phyloP scores from a whole-genome alignment of 371 early-diverging fungal genomes.

The Mortierella sp. region DNA sequence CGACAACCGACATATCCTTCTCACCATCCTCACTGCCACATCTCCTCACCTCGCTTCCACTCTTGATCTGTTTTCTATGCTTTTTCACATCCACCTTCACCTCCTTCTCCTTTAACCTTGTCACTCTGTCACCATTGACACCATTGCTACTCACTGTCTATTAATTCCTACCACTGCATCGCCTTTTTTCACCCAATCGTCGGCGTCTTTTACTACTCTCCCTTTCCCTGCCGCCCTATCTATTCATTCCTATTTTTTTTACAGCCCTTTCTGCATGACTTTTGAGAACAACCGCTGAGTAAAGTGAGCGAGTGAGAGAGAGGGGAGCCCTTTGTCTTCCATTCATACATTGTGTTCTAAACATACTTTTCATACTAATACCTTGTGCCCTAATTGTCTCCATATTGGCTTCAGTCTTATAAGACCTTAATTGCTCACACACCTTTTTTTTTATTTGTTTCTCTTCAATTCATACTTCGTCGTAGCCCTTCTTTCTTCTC shows the following conservation, averaged over 20 bases:
- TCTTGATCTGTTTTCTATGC: not conserved
- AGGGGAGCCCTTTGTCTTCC: not conserved
- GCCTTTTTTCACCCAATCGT: not conserved
- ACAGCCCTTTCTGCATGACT: not conserved
- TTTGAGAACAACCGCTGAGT: not conserved
- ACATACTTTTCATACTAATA: not conserved
- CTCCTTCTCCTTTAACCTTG: not conserved
- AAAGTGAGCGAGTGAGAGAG: slow-evolving; percentile 1
- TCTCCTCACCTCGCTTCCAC: not conserved
- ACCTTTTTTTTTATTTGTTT: not conserved
- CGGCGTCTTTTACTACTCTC: not conserved
- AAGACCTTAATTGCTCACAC: not conserved
- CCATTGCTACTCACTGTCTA: not conserved
- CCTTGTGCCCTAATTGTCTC: not conserved
- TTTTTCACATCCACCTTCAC: too few species aligned
- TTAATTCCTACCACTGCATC: not conserved
- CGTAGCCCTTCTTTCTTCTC: not conserved
- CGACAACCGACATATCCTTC: not conserved
- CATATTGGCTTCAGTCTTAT: not conserved
- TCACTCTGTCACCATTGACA: not conserved
- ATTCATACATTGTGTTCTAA: not conserved
- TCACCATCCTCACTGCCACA: not conserved
- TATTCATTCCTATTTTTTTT: not conserved
- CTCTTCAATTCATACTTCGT: too few species aligned
- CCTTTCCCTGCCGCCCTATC: not conserved